Evolutionary conservation across 352 stramenopile genomes (phyloP).

Genomic region (Thraustochytrium sp.): DNA sequence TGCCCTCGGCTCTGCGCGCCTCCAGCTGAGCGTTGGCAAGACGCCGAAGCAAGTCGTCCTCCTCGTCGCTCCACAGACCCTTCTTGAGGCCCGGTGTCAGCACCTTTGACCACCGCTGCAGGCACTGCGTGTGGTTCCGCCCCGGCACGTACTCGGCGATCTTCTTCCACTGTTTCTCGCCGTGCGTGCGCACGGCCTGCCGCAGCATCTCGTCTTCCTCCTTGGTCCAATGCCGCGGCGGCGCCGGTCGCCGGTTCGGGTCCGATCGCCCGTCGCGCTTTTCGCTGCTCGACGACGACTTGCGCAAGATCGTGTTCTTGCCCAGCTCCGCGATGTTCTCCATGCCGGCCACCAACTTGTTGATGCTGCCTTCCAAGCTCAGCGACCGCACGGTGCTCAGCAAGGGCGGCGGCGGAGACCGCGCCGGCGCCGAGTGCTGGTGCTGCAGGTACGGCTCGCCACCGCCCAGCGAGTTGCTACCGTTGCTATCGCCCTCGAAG

Average conservation of each 20-base stretch:
- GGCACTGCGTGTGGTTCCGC: conserved; percentile 79
- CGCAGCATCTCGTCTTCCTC: conserved; percentile 78
- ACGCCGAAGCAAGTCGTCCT: conserved; percentile 68
- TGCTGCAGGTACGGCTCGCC: no score
- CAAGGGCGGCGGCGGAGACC: no score
- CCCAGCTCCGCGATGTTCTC: background rate
- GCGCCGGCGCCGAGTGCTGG: no score
- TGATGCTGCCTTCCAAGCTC: no score
- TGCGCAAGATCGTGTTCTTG: background rate
- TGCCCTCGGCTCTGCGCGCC: conserved; percentile 75
- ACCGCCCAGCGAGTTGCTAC: no score
- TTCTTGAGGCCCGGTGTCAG: conserved; percentile 75
- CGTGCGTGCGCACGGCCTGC: conserved; percentile 70
- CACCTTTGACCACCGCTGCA: conserved; percentile 83
- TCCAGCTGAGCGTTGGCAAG: conserved; percentile 73
- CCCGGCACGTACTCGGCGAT: conserved; percentile 75
- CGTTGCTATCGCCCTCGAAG: no score
- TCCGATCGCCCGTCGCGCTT: conserved; percentile 47
- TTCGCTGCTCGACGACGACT: background rate
- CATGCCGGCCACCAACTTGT: background rate
- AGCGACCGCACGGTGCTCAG: no score
- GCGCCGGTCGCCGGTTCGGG: conserved; percentile 61
- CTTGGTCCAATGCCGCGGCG: conserved; percentile 62
- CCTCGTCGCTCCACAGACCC: conserved; percentile 77
- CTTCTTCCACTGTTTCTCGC: conserved; percentile 82